These are phyloP conservation scores for Rhododendron molle DNA, from an alignment of 148 eudicot genomes.

Conservation along the genomic window DNA sequence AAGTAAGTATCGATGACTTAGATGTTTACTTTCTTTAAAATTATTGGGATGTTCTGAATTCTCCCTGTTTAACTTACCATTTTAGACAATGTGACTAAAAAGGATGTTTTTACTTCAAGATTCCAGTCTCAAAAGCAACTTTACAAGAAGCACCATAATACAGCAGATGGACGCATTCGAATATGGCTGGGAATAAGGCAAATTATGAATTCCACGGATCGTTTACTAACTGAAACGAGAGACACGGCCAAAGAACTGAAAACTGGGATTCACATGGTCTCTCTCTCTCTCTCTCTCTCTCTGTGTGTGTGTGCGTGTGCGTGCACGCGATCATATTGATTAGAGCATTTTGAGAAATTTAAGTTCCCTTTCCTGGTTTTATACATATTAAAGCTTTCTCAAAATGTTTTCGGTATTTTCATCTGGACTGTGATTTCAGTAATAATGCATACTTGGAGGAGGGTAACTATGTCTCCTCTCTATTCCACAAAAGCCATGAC, in stretches of 20 bases:
- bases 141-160: constrained; percentile 60
- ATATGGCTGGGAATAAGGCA: constrained; percentile 93
- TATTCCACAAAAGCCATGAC: not conserved
- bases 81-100: not conserved
- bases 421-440: not conserved
- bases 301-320: not conserved
- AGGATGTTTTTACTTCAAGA: constrained; percentile 23
- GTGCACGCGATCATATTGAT: too few relatives aligned
- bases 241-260: constrained; percentile 59
- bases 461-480: not conserved
- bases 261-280: constrained; percentile 95
- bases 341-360: not conserved
- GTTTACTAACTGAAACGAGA: constrained; percentile 62
- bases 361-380: not conserved
- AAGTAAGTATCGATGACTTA: not conserved
- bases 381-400: not conserved
- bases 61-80: not conserved
- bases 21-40: not conserved
- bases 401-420: not conserved
- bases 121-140: constrained; percentile 72
- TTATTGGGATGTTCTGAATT: not conserved
- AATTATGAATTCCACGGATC: constrained; percentile 89
- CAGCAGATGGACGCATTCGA: constrained; percentile 81
- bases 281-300: constrained; percentile 9
- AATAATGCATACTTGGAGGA: not conserved